Evolutionary conservation across 2,329 filamentous ascomycete genomes (phyloP).

Genomic region (Colletotrichum euphorbiae): DNA sequence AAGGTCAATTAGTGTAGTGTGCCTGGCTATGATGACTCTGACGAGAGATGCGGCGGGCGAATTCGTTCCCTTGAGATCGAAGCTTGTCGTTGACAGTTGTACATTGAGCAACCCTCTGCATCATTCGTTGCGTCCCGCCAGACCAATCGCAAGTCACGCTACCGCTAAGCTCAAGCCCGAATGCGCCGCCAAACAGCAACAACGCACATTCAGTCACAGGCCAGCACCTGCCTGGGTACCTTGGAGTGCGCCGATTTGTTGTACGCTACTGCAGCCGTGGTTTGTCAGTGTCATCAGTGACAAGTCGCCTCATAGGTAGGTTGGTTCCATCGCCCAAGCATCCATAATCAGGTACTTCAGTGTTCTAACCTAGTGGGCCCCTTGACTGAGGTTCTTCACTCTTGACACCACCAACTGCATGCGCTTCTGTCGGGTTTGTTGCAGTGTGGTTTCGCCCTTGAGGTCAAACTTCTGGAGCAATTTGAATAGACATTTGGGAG

Average conservation of each 20-base stretch:
- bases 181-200: background rate
- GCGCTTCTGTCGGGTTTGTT: constrained; percentile 14
- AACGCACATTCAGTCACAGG: background rate
- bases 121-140: too few species aligned
- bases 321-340: background rate
- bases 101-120: background rate
- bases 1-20: too few species aligned
- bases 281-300: background rate
- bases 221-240: too few species aligned
- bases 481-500: background rate
- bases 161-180: background rate
- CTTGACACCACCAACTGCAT: constrained; percentile 13
- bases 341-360: too few species aligned
- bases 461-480: constrained; percentile 13
- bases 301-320: background rate
- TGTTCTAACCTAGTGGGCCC: background rate
- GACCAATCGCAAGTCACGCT: background rate
- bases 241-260: background rate
- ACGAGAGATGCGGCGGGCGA: too few species aligned
- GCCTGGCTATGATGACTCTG: background rate
- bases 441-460: constrained; percentile 22
- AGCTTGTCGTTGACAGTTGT: constrained; percentile 7
- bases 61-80: background rate
- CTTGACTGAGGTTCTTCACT: background rate
- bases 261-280: background rate